Evolutionary conservation across 1,284 basidiomycete genomes (phyloP), one percentile per base, ranked within the genome.

Genomic region (Vanrija pseudolonga): DNA sequence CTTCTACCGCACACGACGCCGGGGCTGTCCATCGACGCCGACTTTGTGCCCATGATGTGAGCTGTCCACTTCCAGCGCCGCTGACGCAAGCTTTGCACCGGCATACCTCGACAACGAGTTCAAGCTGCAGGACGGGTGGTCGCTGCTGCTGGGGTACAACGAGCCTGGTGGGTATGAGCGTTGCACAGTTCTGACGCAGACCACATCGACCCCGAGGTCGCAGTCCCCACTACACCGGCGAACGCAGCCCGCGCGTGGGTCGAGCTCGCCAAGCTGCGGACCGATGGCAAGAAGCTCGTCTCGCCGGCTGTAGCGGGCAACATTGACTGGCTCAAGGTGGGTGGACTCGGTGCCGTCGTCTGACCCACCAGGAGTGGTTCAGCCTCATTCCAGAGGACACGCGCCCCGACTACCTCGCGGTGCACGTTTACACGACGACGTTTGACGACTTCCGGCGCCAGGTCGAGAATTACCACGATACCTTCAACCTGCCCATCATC

Each of bases 1-100:
- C 38, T 68, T 1, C 56, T 72, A 1, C 72, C 71, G 0, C 38
- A 65, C 7, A 72, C 72, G 0, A 59, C 61, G 0, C 55, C 60
- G 0, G 62, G 53, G 9, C 60, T 74, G 0, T 15, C 46, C 9
- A 67, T 73, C 51, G 47, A 70, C 17, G 72, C 66, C 5, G 71
- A 74, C 43, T 74, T 72, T 47, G 54, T 74, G 11, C 69, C 71
- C 11, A 74, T 74, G 72, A 69, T 74, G 72, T 73, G 54, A 50
- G 71, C 26, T 52, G 6, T 17, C 9, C 2, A 8, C 17, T n/a
- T n/a, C 11, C n/a, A 7, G 22, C 45, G 9, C 6, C 17, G 20
- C 50, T 55, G 26, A 55, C 26, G 1, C 4, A 45, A 74, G 72
- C n/a, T 74, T 70, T 51, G 66, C 68, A 0, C 67, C 72, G 6